A percentile compares a stretch with the other conserved stretches of the same genome.
These are phyloP conservation scores for Nelumbo lutea DNA, from an alignment of 164 flowering plant species.

Conservation along the genomic window DNA sequence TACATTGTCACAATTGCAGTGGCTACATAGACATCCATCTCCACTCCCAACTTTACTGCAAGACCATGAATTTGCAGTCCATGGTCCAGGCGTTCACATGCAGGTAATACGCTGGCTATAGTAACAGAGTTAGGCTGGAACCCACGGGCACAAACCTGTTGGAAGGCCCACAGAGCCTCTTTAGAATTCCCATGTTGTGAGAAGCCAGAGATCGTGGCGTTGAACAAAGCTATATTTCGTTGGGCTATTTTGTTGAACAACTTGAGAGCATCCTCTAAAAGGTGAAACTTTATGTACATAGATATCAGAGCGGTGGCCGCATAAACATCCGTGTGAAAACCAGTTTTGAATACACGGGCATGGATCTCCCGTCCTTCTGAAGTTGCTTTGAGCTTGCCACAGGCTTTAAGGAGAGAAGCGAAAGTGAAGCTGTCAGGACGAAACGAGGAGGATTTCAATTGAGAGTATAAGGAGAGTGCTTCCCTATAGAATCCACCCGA, in stretches of 20 bases:
- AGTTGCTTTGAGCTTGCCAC: constrained; percentile 33
- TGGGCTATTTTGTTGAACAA: constrained; percentile 61
- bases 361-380: constrained; percentile 44
- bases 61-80: constrained; percentile 54
- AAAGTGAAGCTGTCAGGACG: constrained; percentile 43
- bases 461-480: constrained; percentile 40
- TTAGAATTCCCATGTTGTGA: constrained; percentile 35
- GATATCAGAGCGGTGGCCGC: constrained; percentile 41
- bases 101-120: constrained; percentile 45
- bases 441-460: constrained; percentile 28
- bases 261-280: constrained; percentile 30
- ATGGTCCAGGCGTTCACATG: constrained; percentile 28
- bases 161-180: constrained; percentile 40
- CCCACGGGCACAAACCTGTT: constrained; percentile 13
- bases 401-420: constrained; percentile 69
- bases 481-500: constrained; percentile 42
- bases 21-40: constrained; percentile 49
- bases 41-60: constrained; percentile 57
- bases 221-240: constrained; percentile 36
- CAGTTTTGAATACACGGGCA: constrained; percentile 50
- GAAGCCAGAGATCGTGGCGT: constrained; percentile 53
- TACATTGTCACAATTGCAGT: constrained; percentile 60
- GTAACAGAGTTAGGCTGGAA: constrained; percentile 55
- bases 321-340: constrained; percentile 31
- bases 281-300: constrained; percentile 40